These are phyloP conservation scores for Komagataella ulmi DNA, from an alignment of 805 yeast species.

Conservation along the genomic window DNA sequence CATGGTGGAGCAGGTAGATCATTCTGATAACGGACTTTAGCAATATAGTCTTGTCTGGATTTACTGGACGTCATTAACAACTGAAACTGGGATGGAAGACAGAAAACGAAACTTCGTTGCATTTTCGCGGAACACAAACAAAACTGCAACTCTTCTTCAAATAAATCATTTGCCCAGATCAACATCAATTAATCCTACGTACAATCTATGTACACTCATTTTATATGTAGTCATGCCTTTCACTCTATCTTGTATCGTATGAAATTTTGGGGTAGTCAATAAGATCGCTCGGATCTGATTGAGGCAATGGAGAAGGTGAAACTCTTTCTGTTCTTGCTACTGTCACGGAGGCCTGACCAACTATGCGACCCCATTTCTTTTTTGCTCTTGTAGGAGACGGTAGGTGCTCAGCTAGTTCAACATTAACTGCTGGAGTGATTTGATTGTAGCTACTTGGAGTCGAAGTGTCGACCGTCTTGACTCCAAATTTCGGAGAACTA, in stretches of 20 bases:
- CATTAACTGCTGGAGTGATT: not conserved
- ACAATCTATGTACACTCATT: not conserved
- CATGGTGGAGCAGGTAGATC: constrained; percentile 88
- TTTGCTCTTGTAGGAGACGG: constrained; percentile 42
- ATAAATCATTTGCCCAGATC: too few species aligned
- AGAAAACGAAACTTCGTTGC: not conserved
- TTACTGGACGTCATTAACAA: constrained; percentile 2
- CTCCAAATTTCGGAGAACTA: not conserved
- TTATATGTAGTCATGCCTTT: not conserved
- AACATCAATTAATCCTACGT: not conserved
- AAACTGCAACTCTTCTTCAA: not conserved
- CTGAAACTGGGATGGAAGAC: not conserved
- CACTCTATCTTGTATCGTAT: not conserved
- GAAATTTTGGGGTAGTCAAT: not conserved
- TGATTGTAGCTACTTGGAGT: not conserved
- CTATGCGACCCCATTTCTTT: constrained; percentile 32
- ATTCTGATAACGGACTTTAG: constrained; percentile 73
- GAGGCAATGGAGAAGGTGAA: not conserved
- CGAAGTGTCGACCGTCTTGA: not conserved
- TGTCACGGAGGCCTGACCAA: constrained; percentile 21
- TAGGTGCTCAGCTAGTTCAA: constrained; percentile 8
- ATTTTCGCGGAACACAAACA: not conserved
- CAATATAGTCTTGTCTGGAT: constrained; percentile 60
- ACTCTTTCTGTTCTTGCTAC: not conserved
- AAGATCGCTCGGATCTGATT: not conserved